These are phyloP conservation scores for Puccinia brachypodii DNA, from an alignment of 1,284 basidiomycete genomes.

Conservation along the genomic window DNA sequence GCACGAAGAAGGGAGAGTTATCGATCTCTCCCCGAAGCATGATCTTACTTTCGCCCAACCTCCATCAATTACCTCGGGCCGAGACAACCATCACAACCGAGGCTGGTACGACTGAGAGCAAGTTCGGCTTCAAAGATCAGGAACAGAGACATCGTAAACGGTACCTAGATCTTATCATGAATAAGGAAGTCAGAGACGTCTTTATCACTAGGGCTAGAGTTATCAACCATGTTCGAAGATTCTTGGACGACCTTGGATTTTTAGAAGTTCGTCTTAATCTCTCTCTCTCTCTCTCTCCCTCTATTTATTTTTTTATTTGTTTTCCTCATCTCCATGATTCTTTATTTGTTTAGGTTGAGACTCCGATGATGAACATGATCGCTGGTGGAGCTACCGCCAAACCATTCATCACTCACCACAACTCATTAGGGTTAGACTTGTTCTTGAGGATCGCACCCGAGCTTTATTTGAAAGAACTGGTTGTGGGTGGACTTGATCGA, in stretches of 20 bases:
- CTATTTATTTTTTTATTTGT: background rate
- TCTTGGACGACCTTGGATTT: slow-evolving; percentile 88
- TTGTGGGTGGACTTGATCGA: slow-evolving; percentile 94
- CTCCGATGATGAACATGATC: slow-evolving; percentile 95
- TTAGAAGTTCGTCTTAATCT: slow-evolving; percentile 65
- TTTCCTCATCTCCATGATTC: background rate
- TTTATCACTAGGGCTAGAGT: slow-evolving; percentile 75
- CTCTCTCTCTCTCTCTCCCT: background rate
- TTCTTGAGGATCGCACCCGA: slow-evolving; percentile 98
- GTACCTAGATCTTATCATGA: slow-evolving; percentile 97
- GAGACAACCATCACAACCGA: slow-evolving; percentile 50
- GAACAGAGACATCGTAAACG: slow-evolving; percentile 98
- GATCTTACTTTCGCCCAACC: slow-evolving; percentile 87
- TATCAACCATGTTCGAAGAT: slow-evolving; percentile 63
- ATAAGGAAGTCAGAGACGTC: slow-evolving; percentile 81
- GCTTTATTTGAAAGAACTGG: slow-evolving; percentile 95
- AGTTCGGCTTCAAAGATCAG: slow-evolving; percentile 80
- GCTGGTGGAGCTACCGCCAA: slow-evolving; percentile 98
- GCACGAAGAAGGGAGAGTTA: slow-evolving; percentile 94
- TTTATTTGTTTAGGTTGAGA: slow-evolving; percentile 68
- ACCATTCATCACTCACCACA: slow-evolving; percentile 98
- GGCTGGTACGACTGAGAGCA: slow-evolving; percentile 39
- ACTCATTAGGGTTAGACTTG: slow-evolving; percentile 95
- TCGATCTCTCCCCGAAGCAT: slow-evolving; percentile 81
- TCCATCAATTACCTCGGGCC: slow-evolving; percentile 76